Evolutionary conservation across 2,329 filamentous ascomycete species (phyloP).

Genomic region (Fusarium chuoi): DNA sequence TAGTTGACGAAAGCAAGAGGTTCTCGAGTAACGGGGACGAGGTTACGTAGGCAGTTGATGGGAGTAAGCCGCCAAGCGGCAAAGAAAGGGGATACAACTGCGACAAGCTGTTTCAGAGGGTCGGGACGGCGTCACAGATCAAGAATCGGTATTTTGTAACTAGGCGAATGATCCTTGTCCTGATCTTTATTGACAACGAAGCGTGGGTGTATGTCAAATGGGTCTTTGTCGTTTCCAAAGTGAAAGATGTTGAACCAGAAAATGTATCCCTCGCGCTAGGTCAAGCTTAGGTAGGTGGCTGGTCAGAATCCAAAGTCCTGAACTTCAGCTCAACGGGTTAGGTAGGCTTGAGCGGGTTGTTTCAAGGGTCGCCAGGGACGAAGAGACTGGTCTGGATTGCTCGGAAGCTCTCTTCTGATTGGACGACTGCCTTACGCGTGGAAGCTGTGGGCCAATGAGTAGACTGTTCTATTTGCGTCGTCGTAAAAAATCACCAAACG

Average conservation of each 20-base stretch:
- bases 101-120: conserved; percentile 26
- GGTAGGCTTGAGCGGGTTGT: neutral
- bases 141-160: conserved; percentile 4
- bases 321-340: conserved; percentile 17
- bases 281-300: conserved; percentile 31
- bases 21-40: conserved; percentile 18
- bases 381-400: conserved; percentile 32
- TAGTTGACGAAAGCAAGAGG: conserved; percentile 43
- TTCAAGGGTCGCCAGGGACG: conserved; percentile 32
- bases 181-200: neutral
- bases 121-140: conserved; percentile 9
- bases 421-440: conserved; percentile 29
- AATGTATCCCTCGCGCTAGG: conserved; percentile 2
- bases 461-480: conserved; percentile 8
- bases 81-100: conserved; percentile 34
- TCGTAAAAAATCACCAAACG: conserved; percentile 1
- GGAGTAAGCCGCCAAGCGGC: conserved; percentile 33
- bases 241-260: conserved; percentile 15
- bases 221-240: neutral
- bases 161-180: neutral
- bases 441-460: conserved; percentile 25
- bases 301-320: conserved; percentile 21
- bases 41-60: conserved; percentile 9
- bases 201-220: neutral
- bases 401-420: conserved; percentile 38